Base-by-base conservation (phyloP, 139 green algal species). In the Closterium sp. region DNA sequence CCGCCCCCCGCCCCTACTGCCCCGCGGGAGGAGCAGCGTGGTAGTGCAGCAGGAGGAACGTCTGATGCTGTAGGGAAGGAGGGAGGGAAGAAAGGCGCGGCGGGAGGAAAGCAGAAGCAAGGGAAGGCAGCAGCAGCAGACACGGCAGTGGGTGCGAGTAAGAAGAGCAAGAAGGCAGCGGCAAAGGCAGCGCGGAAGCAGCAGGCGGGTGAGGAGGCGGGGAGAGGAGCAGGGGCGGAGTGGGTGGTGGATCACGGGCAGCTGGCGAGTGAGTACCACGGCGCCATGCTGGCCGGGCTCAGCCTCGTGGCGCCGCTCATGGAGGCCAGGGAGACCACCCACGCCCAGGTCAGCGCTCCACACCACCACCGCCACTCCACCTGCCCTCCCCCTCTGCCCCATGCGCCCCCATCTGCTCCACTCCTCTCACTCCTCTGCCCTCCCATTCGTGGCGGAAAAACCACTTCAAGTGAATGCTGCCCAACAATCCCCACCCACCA, bases 191-290 rank as follows among this genome's bases (percentile, higher is more conserved):
- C 24, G 19, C 22, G 84, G 84, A 31, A 87, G 84, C 84, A 87
- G n/a, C 84, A 30, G 88, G 70, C n/a, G 50, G 50, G 19, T 21
- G 85, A 88, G 89, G 42, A 91, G 90, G 70, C 1, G 79, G 24
- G 70, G 27, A 28, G n/a, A 94, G 94, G 88, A 34, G 62, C 2
- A 93, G 89, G 0, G 88, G 88, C 11, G 89, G 24, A 93, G 84
- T n/a, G 45, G 88, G 88, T 91, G 34, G 31, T 94, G 17, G 92
- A 94, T 45, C 92, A 94, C 91, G 92, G 89, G 17, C 88, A 95
- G 22, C 91, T 96, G 90, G 42, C 92, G 31, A 92, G 92, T 70
- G 92, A 94, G 29, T 96, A 96, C 70, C 95, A 96, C 86, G 38
- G 86, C 29, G 92, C 92, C 86, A 95, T 96, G 21, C 85, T 96